A percentile compares a stretch with the other conserved stretches of the same genome.
phyloP scores from a whole-genome alignment of 1,284 basidiomycete species.

The Microbotryum silenes-acaulis region DNA sequence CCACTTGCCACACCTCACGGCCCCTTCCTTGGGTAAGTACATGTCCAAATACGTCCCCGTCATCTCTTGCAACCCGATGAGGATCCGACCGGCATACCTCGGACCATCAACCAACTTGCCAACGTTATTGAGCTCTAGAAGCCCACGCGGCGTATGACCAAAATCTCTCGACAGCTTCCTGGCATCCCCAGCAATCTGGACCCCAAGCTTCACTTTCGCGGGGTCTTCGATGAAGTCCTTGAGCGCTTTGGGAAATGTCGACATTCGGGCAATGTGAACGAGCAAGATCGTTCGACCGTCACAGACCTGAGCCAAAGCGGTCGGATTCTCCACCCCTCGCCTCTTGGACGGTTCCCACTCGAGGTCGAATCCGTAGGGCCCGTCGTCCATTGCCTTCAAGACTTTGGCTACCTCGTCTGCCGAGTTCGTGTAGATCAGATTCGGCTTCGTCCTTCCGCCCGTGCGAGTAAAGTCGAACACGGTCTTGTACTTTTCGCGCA shows the following conservation, averaged over 20 bases:
- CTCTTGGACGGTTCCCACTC: conserved; percentile 25
- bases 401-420: too few relatives aligned
- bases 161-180: conserved; percentile 41
- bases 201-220: conserved; percentile 40
- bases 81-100: neutral
- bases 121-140: conserved; percentile 41
- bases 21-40: conserved; percentile 38
- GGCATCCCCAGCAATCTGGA: conserved; percentile 40
- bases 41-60: conserved; percentile 36
- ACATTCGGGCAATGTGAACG: conserved; percentile 39
- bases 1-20: conserved; percentile 41
- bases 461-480: conserved; percentile 10
- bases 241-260: conserved; percentile 36
- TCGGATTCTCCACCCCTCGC: conserved; percentile 33
- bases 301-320: conserved; percentile 42
- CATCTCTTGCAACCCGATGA: conserved; percentile 41
- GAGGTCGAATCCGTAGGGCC: conserved; percentile 22
- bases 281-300: conserved; percentile 40
- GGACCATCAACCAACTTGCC: conserved; percentile 37
- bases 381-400: neutral
- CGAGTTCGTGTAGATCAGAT: conserved; percentile 11
- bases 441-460: neutral
- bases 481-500: conserved; percentile 4
- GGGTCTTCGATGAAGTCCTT: conserved; percentile 37
- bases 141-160: conserved; percentile 19